Evolutionary conservation across 805 yeast species (phyloP).

Genomic region (Teunomyces kruisii): DNA sequence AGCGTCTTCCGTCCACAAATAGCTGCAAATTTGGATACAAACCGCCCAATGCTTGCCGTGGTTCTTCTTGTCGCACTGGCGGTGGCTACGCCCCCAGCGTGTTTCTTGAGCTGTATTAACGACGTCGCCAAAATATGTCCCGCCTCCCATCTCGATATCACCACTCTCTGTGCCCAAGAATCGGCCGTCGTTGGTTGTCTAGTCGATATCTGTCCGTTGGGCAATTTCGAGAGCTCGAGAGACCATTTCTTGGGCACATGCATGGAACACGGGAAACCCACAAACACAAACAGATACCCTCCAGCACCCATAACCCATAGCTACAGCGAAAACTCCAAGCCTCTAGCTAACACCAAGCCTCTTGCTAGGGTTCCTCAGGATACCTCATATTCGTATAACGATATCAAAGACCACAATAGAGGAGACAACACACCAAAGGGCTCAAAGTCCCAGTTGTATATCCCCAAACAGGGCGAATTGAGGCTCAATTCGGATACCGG

Average conservation of each 20-base stretch:
- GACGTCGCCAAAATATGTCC: constrained; percentile 36
- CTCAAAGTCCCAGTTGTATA: not conserved
- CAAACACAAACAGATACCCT: constrained; percentile 4
- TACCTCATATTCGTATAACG: too few relatives aligned
- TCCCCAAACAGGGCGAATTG: not conserved
- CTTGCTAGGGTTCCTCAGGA: too few relatives aligned
- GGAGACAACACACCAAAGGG: not conserved
- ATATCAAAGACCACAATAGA: too few relatives aligned
- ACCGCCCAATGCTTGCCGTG: not conserved
- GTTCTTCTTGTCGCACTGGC: not conserved
- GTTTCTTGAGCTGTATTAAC: constrained; percentile 45
- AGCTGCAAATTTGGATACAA: not conserved
- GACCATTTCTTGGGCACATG: constrained; percentile 53
- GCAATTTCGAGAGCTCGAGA: constrained; percentile 41
- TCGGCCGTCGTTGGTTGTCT: constrained; percentile 44
- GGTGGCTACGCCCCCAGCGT: constrained; percentile 50
- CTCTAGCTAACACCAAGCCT: too few relatives aligned
- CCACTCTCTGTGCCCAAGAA: constrained; percentile 39
- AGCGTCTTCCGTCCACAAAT: too few relatives aligned
- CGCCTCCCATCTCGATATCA: constrained; percentile 31
- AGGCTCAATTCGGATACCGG: not conserved
- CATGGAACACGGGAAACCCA: constrained; percentile 30
- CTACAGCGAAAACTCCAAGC: too few relatives aligned
- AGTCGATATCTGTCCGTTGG: constrained; percentile 46
- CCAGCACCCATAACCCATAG: constrained; percentile 5